Evolutionary conservation across 306 rosid species (phyloP).

Genomic region (Cicer pinnatifidum): DNA sequence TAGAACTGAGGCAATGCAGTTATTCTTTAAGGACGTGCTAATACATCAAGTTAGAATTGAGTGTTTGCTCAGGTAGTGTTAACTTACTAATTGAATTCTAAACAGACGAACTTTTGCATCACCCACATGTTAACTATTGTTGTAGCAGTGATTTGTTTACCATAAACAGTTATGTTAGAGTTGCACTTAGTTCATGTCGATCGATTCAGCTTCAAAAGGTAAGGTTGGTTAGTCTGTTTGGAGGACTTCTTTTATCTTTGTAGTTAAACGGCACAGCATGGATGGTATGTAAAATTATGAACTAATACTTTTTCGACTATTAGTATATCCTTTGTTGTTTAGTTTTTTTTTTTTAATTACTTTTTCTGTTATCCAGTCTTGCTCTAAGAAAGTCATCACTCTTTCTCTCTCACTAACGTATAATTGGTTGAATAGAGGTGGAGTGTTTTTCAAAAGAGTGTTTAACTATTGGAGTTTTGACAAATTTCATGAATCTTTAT

Average conservation of each 20-base stretch:
- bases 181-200: not conserved
- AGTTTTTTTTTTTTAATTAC: not conserved
- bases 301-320: not conserved
- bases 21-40: conserved; percentile 6
- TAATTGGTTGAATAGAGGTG: not conserved
- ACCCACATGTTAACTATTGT: not conserved
- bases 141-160: conserved; percentile 1
- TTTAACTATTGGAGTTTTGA: not conserved
- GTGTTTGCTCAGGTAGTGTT: not conserved
- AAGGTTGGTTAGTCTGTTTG: not conserved
- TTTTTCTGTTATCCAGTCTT: not conserved
- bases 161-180: conserved; percentile 9
- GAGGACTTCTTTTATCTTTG: not conserved
- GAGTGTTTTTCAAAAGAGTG: not conserved
- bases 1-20: conserved; percentile 7
- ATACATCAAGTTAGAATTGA: conserved; percentile 15
- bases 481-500: not conserved
- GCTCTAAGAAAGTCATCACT: not conserved
- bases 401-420: not conserved
- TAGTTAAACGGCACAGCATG: not conserved
- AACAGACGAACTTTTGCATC: not conserved
- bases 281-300: not conserved
- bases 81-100: not conserved
- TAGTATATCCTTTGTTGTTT: not conserved
- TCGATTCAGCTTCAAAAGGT: conserved; percentile 19